Conservation (phyloP, 139 green algal genomes). For the Asterochloris erici region DNA sequence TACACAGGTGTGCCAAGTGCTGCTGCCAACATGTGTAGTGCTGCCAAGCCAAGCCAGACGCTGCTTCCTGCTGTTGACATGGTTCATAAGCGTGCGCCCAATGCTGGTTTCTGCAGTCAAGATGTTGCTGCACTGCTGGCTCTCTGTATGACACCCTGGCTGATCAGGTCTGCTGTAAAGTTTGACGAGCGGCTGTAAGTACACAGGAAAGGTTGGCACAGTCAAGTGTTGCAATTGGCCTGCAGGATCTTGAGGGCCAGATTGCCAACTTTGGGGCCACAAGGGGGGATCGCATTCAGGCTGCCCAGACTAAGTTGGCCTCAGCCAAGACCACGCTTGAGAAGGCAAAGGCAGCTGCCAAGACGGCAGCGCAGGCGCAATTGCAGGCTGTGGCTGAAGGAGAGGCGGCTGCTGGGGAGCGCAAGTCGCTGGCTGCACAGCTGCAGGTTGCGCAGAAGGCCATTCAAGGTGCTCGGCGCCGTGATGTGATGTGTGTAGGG, state of each 20-base stretch:
- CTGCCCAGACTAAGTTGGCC: conserved; percentile 69
- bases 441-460: conserved; percentile 33
- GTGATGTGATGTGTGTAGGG: not conserved
- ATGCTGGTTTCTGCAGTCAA: no score
- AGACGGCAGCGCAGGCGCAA: conserved; percentile 27
- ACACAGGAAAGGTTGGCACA: not conserved
- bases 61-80: no score
- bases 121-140: no score
- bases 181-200: no score
- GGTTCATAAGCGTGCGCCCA: no score
- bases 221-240: not conserved
- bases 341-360: conserved; percentile 42
- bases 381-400: conserved; percentile 57
- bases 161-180: no score
- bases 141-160: no score
- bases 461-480: conserved; percentile 32
- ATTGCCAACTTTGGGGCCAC: conserved; percentile 81
- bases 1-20: no score
- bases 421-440: conserved; percentile 54
- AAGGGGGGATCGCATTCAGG: conserved; percentile 61
- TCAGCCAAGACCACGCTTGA: conserved; percentile 61
- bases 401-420: conserved; percentile 60
- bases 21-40: no score
- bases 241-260: conserved; percentile 67
- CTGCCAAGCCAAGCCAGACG: no score